Conservation (phyloP, 1,139 yeast species). For the Dujonia santamariae region DNA sequence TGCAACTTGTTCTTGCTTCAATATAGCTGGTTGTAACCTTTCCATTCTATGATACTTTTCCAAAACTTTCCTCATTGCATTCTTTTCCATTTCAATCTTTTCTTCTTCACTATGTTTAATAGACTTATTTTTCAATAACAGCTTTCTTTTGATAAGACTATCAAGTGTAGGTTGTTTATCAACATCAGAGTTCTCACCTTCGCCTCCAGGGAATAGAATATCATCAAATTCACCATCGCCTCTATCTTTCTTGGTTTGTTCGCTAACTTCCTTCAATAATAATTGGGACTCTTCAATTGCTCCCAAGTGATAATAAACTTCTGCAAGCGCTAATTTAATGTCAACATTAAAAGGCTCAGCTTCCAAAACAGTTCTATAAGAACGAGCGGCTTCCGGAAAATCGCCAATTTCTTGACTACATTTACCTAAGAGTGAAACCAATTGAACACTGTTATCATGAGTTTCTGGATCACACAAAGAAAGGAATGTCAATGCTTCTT, state of each 20-base stretch:
- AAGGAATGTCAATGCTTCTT: constrained; percentile 70
- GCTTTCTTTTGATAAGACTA: constrained; percentile 26
- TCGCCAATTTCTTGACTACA: constrained; percentile 76
- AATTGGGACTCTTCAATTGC: constrained; percentile 60
- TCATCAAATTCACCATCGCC: constrained; percentile 5
- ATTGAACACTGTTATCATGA: constrained; percentile 38
- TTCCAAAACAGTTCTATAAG: constrained; percentile 56
- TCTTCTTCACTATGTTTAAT: constrained; percentile 53
- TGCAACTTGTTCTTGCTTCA: constrained; percentile 56
- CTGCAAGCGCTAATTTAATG: constrained; percentile 75
- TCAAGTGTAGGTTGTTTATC: constrained; percentile 4
- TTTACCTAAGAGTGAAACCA: constrained; percentile 65
- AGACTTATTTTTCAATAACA: constrained; percentile 16
- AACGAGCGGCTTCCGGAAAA: constrained; percentile 63
- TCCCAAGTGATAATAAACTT: constrained; percentile 71
- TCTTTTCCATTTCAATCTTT: constrained; percentile 52
- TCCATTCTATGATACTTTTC: constrained; percentile 64
- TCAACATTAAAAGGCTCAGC: constrained; percentile 67
- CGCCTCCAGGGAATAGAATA: not conserved
- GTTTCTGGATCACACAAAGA: constrained; percentile 43
- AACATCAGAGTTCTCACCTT: not conserved
- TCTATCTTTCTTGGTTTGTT: constrained; percentile 17
- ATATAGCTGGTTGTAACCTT: constrained; percentile 54
- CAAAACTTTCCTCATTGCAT: constrained; percentile 57
- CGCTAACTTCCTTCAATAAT: constrained; percentile 53